Percentiles rank a stretch among this genome's conserved stretches.
Conservation (phyloP, 768 basidiomycete species). For the Candolleomyces eurysporus region DNA sequence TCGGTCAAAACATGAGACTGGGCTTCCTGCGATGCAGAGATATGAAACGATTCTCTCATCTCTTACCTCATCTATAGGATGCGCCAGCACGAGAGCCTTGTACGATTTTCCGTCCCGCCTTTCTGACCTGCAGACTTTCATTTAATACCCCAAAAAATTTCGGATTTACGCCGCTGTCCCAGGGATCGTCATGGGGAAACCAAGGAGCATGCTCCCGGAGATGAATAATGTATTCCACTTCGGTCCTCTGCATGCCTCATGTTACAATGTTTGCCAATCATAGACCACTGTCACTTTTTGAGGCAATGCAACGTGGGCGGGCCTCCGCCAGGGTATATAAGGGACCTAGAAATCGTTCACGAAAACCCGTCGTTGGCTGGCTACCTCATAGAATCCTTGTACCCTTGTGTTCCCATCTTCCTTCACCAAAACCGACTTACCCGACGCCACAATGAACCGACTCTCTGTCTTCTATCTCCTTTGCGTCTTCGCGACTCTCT, state of each 20-base stretch:
- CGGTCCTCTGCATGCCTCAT: background rate
- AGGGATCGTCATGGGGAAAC: background rate
- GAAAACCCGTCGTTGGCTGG: conserved; percentile 8
- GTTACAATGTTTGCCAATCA: conserved; percentile 5
- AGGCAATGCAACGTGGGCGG: background rate
- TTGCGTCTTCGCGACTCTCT: conserved; percentile 41
- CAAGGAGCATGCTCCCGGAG: background rate
- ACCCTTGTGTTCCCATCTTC: background rate
- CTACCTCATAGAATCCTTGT: background rate
- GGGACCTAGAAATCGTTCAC: background rate
- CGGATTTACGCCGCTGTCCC: background rate
- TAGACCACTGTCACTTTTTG: background rate
- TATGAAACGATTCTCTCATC: background rate
- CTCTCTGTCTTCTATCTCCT: conserved; percentile 34
- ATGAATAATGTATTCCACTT: background rate
- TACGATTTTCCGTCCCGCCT: background rate
- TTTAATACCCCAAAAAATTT: background rate
- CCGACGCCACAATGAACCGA: conserved; percentile 31
- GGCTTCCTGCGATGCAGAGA: background rate
- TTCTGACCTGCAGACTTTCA: background rate
- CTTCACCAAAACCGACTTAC: conserved; percentile 8
- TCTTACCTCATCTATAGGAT: conserved; percentile 2
- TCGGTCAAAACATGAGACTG: background rate
- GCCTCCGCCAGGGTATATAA: background rate
- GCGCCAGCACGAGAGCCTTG: background rate